Evolutionary conservation across 768 basidiomycete genomes (phyloP).

Genomic region (Hirschioporus abietinus): DNA sequence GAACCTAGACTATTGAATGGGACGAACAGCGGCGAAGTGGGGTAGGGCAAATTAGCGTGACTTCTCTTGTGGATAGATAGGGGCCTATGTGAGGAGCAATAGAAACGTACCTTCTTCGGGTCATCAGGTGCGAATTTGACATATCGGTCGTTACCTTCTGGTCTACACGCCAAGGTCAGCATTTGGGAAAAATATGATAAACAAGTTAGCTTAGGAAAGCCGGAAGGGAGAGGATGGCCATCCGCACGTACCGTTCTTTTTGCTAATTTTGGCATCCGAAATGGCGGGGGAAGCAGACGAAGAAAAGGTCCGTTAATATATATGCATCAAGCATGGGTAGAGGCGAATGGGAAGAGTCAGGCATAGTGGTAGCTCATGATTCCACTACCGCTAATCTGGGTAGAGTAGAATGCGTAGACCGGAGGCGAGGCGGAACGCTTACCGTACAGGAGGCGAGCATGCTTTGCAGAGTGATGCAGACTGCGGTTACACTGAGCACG

Average conservation of each 20-base stretch:
- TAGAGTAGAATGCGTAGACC: neutral
- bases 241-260: conserved; percentile 56
- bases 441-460: conserved; percentile 95
- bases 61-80: neutral
- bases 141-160: conserved; percentile 80
- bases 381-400: neutral
- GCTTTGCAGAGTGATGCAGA: conserved; percentile 84
- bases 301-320: neutral
- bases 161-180: conserved; percentile 37
- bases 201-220: conserved; percentile 8
- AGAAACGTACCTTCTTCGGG: conserved; percentile 69
- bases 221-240: conserved; percentile 1
- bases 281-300: neutral
- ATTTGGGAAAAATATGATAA: neutral
- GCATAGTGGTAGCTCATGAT: neutral
- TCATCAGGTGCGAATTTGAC: conserved; percentile 73
- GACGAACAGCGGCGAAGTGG: neutral
- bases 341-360: conserved; percentile 1
- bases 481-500: conserved; percentile 74
- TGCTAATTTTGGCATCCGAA: conserved; percentile 26
- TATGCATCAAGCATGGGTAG: neutral
- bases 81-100: neutral
- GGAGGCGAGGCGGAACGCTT: conserved; percentile 12
- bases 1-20: conserved; percentile 56
- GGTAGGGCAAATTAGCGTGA: neutral